phyloP scores from a whole-genome alignment of 257 asterid species.

The Asclepias syriaca region DNA sequence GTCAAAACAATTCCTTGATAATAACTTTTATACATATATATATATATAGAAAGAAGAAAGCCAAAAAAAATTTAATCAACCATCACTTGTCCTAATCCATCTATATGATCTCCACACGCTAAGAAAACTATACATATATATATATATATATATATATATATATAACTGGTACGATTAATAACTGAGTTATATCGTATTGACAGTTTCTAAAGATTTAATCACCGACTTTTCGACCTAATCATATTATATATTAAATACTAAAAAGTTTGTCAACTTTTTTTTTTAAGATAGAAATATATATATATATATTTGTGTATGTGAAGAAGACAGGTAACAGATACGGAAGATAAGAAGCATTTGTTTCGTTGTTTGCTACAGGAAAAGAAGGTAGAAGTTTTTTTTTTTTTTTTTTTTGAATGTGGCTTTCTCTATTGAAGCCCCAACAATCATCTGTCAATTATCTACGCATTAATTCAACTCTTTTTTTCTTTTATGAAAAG shows the following conservation, averaged over 20 bases:
- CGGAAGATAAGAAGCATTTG: neutral
- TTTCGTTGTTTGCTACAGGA: neutral
- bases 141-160: neutral
- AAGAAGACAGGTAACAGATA: no score
- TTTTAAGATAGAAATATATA: no score
- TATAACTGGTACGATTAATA: no score
- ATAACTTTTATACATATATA: neutral
- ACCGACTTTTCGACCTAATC: no score
- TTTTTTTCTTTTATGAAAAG: no score
- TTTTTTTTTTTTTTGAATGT: conserved; percentile 5
- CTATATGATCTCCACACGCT: conserved; percentile 30
- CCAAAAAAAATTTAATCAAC: neutral
- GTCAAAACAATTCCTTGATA: conserved; percentile 15
- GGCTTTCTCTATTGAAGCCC: neutral
- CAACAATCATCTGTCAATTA: neutral
- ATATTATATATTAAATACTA: no score
- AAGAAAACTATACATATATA: conserved; percentile 15
- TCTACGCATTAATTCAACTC: neutral
- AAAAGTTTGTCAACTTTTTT: no score
- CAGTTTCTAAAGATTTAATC: no score
- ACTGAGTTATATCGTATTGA: no score
- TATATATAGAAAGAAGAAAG: neutral
- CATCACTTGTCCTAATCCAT: conserved; percentile 7
- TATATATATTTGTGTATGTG: no score
- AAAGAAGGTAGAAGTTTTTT: conserved; percentile 4